These are phyloP conservation scores for Penicillium flavigenum DNA, from an alignment of 495 filamentous ascomycete species.

Conservation along the genomic window DNA sequence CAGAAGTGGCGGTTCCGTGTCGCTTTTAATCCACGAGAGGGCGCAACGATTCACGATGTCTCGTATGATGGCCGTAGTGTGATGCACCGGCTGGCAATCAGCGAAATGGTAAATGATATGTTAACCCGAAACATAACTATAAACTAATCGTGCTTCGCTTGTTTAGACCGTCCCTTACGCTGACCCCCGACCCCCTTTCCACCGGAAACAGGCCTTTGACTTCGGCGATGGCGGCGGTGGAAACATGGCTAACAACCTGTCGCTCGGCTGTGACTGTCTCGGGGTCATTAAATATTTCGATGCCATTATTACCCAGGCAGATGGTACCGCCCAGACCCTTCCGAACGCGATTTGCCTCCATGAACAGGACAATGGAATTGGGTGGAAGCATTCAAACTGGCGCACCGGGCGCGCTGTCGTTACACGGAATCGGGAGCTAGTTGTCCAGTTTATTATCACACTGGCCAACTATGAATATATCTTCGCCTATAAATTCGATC, in stretches of 20 bases:
- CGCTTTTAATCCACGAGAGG: slow-evolving; percentile 67
- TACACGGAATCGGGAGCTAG: slow-evolving; percentile 59
- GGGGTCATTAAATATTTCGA: slow-evolving; percentile 68
- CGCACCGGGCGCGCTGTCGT: slow-evolving; percentile 64
- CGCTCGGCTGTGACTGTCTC: slow-evolving; percentile 68
- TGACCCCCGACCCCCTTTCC: slow-evolving; percentile 66
- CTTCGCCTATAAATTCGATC: slow-evolving; percentile 84
- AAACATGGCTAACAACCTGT: slow-evolving; percentile 67
- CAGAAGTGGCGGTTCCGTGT: slow-evolving; percentile 72
- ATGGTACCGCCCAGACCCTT: slow-evolving; percentile 54
- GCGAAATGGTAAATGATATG: slow-evolving; percentile 60
- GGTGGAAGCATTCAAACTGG: slow-evolving; percentile 74
- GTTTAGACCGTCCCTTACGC: slow-evolving; percentile 59
- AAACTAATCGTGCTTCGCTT: neutral
- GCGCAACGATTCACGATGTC: slow-evolving; percentile 66
- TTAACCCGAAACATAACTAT: too few species aligned
- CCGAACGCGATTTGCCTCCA: slow-evolving; percentile 69
- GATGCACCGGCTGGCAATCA: slow-evolving; percentile 68
- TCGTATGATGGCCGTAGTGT: slow-evolving; percentile 72
- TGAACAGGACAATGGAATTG: slow-evolving; percentile 69
- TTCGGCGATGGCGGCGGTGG: slow-evolving; percentile 70
- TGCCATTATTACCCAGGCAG: slow-evolving; percentile 53
- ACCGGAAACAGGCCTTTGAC: slow-evolving; percentile 71
- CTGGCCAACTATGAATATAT: slow-evolving; percentile 87
- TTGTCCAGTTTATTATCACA: slow-evolving; percentile 76